Evolutionary conservation across 495 filamentous ascomycete species (phyloP), one percentile per base, ranked within the genome.

Genomic region (Aspergillus olivimuriae): DNA sequence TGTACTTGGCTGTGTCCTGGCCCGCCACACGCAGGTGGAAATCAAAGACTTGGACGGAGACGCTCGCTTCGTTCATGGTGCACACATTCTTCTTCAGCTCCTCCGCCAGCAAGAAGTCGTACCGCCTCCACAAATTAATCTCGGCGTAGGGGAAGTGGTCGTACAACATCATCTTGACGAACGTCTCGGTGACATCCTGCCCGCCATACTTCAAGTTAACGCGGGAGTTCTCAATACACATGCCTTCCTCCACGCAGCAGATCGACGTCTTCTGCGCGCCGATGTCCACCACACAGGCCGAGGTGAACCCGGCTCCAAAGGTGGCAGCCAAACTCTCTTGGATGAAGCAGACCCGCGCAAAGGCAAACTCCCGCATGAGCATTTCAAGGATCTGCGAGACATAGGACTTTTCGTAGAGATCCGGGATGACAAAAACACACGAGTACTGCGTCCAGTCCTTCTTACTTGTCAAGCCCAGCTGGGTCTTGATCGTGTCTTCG

Each of bases 241-340:
- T 85, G 10, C 92, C 92, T 59, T 98, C 92, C 56, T 98, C 92
- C 20, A 97, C 94, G 55, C 92, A 98, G 53, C 89, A 89, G 28
- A 98, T 88, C 2, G 94, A 95, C 3, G 92, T 97, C 72, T 98
- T 98, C 65, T 97, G 89, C 2, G 92, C 94, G 14, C 92, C 92
- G 32, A 97, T 84, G 60, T 98, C 92, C 4, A 98, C 90, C 43
- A 98, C 88, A 57, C 94, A 97, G 14, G 87, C 86, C 32, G 80
- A 86, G 4, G 88, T 89, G 53, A 89, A 95, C 2, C 94, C 92
- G 10, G 90, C 94, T n/a, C 92, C 92, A 58, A 94, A 98, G 0
- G 87, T 89, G 14, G 90, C 94, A 3, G 89, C 89, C 47, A 96
- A 73, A 45, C 88, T 94, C 65, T 98, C 92, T 55, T 98, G 92